Evolutionary conservation across 148 eudicot genomes (phyloP).

Genomic region (Rhododendron kiyosumense): DNA sequence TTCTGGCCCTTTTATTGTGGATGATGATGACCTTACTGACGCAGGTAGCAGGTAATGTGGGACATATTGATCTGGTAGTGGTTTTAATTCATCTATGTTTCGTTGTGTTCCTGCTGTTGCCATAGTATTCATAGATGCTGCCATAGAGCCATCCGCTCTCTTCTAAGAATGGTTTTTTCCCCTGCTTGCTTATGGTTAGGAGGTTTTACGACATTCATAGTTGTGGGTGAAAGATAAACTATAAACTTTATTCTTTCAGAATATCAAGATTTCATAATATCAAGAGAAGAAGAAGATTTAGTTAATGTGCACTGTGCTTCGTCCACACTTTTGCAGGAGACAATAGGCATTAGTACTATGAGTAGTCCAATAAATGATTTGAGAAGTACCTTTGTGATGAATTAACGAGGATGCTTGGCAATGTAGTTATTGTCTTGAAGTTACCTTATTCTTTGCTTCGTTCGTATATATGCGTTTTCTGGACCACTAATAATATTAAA

Average conservation of each 20-base stretch:
- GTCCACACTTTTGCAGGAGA: neutral
- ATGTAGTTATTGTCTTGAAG: neutral
- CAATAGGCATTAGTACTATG: neutral
- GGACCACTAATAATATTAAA: neutral
- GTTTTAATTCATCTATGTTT: neutral
- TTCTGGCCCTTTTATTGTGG: constrained; percentile 76
- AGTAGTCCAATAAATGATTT: neutral
- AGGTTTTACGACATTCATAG: neutral
- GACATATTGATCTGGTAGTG: neutral
- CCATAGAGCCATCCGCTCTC: neutral
- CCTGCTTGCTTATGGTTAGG: neutral
- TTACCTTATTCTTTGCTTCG: neutral
- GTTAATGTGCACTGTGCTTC: neutral
- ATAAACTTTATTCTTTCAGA: neutral
- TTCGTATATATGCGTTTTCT: neutral
- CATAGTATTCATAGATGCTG: neutral
- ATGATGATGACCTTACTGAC: constrained; percentile 57
- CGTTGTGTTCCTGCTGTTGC: neutral
- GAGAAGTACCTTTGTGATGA: neutral
- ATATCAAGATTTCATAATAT: neutral
- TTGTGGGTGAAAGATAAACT: neutral
- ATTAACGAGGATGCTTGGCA: neutral
- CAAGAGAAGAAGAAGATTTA: neutral
- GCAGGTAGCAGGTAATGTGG: constrained; percentile 55
- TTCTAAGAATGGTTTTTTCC: neutral